Evolutionary conservation across 2,329 filamentous ascomycete genomes (phyloP), one percentile per base, ranked within the genome.

Genomic region (Drechslera avenae): DNA sequence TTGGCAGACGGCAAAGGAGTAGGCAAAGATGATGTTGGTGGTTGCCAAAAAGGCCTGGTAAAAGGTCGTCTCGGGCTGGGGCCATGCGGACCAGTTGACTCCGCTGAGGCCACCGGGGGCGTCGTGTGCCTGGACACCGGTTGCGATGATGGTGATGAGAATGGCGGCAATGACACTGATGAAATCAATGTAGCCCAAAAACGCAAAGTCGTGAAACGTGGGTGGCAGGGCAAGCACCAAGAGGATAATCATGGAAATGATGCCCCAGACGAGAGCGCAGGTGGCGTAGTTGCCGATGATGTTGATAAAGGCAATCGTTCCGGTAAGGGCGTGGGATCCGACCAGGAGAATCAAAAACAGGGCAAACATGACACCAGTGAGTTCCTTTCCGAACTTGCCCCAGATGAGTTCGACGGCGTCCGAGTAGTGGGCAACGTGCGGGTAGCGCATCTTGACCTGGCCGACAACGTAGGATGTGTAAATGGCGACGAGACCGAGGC

Each of bases 291-390:
- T 73, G 26, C 85, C 84, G 43, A 90, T 76, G 46, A 82, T 84
- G 66, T 85, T 85, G 73, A 89, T 84, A 45, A 68, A 72, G 62
- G 86, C 86, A 60, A 90, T 87, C 28, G 81, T 84, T 58, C 88
- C 89, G 0, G 87, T 89, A 57, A 90, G 76, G 47, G 87, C 79
- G 73, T 91, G 88, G 16, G 86, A 88, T 39, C 83, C 86, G 68
- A 88, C 86, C 56, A 88, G 81, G 72, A 91, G 86, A 26, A 71
- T 60, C 36, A 72, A 50, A 56, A 69, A 71, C 18, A 73, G 60
- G 34, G 63, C 66, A 51, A 70, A 71, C 46, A 90, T 67, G 71
- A 87, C 85, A 57, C 86, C 83, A 0, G 85, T 86, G 39, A 83
- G 76, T 46, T 74, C 70, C 31, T 69, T 67, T 41, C 71, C 71